Percentiles rank a stretch among this genome's conserved stretches.
Conservation (phyloP, 2,329 filamentous ascomycete species). For the Dothideomycetes sp. region DNA sequence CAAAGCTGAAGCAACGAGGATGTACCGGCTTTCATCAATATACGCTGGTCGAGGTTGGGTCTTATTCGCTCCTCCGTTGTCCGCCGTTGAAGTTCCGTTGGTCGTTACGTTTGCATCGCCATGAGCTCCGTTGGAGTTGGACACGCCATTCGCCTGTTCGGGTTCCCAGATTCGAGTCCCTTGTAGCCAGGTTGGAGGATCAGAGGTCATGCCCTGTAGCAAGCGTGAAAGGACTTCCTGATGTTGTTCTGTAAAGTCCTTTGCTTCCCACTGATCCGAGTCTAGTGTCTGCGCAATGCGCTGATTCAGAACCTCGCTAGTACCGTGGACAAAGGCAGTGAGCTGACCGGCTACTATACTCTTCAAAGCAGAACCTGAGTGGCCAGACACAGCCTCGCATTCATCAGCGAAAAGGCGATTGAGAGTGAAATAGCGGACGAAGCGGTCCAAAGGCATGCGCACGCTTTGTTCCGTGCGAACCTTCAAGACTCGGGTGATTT, state of each 20-base stretch:
- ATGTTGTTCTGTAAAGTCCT: conserved; percentile 59
- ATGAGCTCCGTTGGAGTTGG: conserved; percentile 4
- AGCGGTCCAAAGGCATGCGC: conserved; percentile 55
- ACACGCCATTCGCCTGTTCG: conserved; percentile 22
- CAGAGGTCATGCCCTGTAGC: conserved; percentile 58
- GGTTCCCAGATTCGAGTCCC: conserved; percentile 42
- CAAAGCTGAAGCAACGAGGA: conserved; percentile 74
- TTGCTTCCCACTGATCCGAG: conserved; percentile 67
- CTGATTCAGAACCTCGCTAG: conserved; percentile 63
- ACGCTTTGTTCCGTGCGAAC: conserved; percentile 66
- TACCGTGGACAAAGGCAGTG: conserved; percentile 62
- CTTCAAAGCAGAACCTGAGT: conserved; percentile 65
- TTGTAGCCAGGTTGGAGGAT: conserved; percentile 56
- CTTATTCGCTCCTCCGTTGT: conserved; percentile 13
- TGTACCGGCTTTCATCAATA: conserved; percentile 75
- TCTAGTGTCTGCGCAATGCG: conserved; percentile 68
- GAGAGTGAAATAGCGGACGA: conserved; percentile 71
- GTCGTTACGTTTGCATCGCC: conserved; percentile 7
- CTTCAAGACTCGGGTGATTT: conserved; percentile 64
- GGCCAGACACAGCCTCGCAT: conserved; percentile 73
- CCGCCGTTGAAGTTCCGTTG: conserved; percentile 19
- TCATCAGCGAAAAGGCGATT: conserved; percentile 78
- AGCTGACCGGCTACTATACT: conserved; percentile 74
- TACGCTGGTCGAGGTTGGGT: conserved; percentile 40
- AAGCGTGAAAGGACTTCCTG: conserved; percentile 51